Conservation (phyloP, 108 stramenopile genomes). For the Poteriospumella lacustris region DNA sequence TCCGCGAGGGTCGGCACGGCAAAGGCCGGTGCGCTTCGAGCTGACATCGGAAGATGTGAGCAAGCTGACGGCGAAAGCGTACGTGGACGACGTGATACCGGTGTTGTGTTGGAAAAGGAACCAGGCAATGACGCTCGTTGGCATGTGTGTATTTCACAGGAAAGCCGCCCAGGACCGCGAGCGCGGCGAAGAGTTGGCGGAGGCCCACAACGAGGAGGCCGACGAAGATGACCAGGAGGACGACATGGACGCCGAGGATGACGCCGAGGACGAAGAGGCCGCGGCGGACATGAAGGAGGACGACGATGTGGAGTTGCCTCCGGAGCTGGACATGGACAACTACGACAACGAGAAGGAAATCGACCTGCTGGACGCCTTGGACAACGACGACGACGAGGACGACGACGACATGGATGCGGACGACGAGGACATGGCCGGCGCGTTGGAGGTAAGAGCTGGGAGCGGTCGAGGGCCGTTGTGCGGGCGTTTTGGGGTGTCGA, state of each 20-base stretch:
- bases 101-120: not conserved
- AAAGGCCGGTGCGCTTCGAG: conserved; percentile 8
- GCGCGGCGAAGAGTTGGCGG: not conserved
- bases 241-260: not conserved
- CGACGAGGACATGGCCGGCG: conserved; percentile 31
- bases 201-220: not conserved
- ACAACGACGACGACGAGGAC: conserved; percentile 37
- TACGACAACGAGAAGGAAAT: conserved; percentile 38
- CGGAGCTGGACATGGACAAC: conserved; percentile 18
- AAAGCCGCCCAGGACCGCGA: not conserved
- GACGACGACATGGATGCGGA: conserved; percentile 31
- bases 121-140: not conserved
- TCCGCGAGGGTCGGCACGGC: conserved; percentile 1
- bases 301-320: not conserved
- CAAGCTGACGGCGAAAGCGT: not conserved
- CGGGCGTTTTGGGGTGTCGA: not conserved
- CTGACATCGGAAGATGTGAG: not conserved
- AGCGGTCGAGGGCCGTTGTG: not conserved
- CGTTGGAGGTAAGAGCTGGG: conserved; percentile 28
- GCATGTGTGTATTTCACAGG: not conserved
- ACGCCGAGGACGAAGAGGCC: not conserved
- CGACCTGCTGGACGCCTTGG: conserved; percentile 36
- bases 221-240: not conserved
- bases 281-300: not conserved
- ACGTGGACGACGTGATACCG: not conserved